These are phyloP conservation scores for Zygoascus hellenicus DNA, from an alignment of 1,139 yeast genomes.

Conservation along the genomic window DNA sequence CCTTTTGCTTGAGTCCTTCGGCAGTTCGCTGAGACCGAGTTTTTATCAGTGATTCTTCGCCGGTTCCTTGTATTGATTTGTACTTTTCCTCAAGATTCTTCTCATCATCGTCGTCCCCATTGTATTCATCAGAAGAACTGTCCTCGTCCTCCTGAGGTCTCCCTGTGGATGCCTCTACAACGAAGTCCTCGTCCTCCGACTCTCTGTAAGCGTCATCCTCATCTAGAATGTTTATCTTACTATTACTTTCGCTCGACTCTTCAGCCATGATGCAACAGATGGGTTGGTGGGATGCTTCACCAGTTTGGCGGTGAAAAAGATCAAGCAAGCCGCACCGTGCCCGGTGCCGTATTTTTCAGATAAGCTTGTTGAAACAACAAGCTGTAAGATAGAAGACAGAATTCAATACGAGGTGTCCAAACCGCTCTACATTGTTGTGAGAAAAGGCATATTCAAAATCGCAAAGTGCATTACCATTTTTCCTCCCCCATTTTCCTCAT, in stretches of 20 bases:
- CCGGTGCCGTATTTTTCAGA: too few relatives aligned
- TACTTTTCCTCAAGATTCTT: constrained; percentile 31
- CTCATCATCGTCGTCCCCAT: constrained; percentile 21
- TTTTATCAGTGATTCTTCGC: constrained; percentile 44
- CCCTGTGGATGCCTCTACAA: constrained; percentile 35
- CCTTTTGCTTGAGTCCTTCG: constrained; percentile 34
- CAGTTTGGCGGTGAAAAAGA: not conserved
- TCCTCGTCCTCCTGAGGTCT: constrained; percentile 16
- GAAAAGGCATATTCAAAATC: too few relatives aligned
- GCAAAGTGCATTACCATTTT: too few relatives aligned
- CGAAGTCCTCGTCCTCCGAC: constrained; percentile 62
- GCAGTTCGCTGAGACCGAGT: constrained; percentile 49
- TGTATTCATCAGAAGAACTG: constrained; percentile 19
- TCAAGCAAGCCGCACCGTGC: not conserved
- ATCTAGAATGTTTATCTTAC: not conserved
- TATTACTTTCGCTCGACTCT: too few relatives aligned
- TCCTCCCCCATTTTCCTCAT: too few relatives aligned
- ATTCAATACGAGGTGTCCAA: too few relatives aligned
- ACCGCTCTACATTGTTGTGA: too few relatives aligned
- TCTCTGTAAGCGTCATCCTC: constrained; percentile 45
- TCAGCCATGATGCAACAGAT: too few relatives aligned
- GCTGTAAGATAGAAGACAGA: too few relatives aligned
- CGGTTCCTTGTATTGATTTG: constrained; percentile 43
- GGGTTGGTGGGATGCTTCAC: not conserved
- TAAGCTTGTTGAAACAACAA: too few relatives aligned